phyloP scores from a whole-genome alignment of 306 rosid genomes.

The Abrus pulchellus region DNA sequence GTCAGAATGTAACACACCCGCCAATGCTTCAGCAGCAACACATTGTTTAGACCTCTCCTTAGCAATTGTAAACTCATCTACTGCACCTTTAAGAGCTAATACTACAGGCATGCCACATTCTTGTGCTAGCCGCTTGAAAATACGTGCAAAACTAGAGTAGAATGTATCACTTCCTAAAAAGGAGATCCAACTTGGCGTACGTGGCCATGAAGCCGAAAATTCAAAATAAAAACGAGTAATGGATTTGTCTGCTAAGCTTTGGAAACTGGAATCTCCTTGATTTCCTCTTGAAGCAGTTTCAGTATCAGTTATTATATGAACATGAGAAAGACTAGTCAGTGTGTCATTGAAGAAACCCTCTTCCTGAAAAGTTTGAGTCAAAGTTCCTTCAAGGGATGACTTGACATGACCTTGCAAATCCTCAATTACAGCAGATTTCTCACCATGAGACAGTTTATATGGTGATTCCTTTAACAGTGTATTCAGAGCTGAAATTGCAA shows the following conservation, averaged over 20 bases:
- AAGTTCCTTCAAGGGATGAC: constrained; percentile 89
- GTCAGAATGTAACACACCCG: constrained; percentile 96
- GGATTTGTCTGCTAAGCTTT: constrained; percentile 96
- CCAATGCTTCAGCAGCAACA: constrained; percentile 98
- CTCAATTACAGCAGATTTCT: constrained; percentile 53
- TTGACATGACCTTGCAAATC: constrained; percentile 64
- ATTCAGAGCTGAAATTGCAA: constrained; percentile 94
- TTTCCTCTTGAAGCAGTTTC: constrained; percentile 83
- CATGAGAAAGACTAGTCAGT: constrained; percentile 93
- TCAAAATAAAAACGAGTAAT: constrained; percentile 95
- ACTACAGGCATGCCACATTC: constrained; percentile 94
- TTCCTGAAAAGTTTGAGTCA: constrained; percentile 88
- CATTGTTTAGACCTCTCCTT: constrained; percentile 99
- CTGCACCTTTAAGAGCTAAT: constrained; percentile 74
- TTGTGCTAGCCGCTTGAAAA: constrained; percentile 91
- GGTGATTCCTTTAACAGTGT: constrained; percentile 95
- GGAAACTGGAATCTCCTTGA: constrained; percentile 86
- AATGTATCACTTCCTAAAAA: constrained; percentile 85
- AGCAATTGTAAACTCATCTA: constrained; percentile 85
- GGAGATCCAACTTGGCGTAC: constrained; percentile 96
- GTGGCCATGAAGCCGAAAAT: constrained; percentile 99
- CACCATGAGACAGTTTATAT: constrained; percentile 73
- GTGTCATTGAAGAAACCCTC: constrained; percentile 94
- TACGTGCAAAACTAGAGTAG: constrained; percentile 92
- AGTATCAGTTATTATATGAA: constrained; percentile 83